phyloP scores from a whole-genome alignment of 345 rosid genomes.

The Pistacia atlantica region DNA sequence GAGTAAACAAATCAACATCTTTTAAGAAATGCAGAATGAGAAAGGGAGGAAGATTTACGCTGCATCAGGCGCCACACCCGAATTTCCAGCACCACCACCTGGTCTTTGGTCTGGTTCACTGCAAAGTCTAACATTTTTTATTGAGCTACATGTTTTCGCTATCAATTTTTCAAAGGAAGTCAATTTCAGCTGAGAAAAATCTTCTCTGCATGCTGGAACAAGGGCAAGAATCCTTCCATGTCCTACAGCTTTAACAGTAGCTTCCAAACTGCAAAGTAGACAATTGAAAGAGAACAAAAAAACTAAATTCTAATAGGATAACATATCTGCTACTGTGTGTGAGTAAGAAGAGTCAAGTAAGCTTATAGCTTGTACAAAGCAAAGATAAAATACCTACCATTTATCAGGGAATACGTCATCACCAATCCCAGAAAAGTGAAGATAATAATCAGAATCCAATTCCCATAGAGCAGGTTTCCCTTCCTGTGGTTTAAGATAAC shows the following conservation, averaged over 20 bases:
- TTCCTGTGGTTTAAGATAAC: too few species aligned
- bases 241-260: slow-evolving; percentile 43
- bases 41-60: slow-evolving; percentile 55
- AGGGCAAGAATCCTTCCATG: slow-evolving; percentile 68
- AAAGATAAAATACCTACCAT: slow-evolving; percentile 28
- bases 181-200: slow-evolving; percentile 79
- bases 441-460: too few species aligned
- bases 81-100: slow-evolving; percentile 69
- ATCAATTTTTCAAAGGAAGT: slow-evolving; percentile 94
- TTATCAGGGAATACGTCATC: too few species aligned
- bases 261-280: slow-evolving; percentile 33
- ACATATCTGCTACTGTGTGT: neutral
- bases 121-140: slow-evolving; percentile 87
- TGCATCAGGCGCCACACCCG: slow-evolving; percentile 99
- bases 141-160: slow-evolving; percentile 79
- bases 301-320: slow-evolving; percentile 1
- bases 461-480: too few species aligned
- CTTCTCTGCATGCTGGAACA: slow-evolving; percentile 89
- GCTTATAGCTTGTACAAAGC: neutral
- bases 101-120: slow-evolving; percentile 81
- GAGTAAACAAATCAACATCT: neutral
- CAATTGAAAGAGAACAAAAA: neutral
- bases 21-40: neutral
- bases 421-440: too few species aligned
- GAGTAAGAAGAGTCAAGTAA: neutral